Conservation (phyloP, 805 yeast genomes). For the Zygoascus biomembranicola region DNA sequence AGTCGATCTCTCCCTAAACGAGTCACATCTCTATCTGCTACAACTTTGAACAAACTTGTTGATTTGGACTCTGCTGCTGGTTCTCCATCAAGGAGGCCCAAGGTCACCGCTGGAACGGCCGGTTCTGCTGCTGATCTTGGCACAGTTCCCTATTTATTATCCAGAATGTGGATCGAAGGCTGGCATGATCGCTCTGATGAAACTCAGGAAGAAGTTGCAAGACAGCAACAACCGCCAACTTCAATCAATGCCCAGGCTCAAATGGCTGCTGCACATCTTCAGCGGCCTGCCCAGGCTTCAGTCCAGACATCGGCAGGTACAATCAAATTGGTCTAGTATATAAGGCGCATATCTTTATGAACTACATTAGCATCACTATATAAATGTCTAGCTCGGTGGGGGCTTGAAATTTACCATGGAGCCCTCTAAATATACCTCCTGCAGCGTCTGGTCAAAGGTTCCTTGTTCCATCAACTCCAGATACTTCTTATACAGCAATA, state of each 20-base stretch:
- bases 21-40: constrained; percentile 15
- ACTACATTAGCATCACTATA: not conserved
- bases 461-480: constrained; percentile 51
- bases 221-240: not conserved
- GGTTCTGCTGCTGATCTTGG: constrained; percentile 9
- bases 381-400: constrained; percentile 14
- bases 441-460: constrained; percentile 51
- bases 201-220: not conserved
- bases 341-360: not conserved
- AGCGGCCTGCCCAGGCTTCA: not conserved
- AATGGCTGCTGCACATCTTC: constrained; percentile 12
- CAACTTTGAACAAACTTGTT: constrained; percentile 5
- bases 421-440: constrained; percentile 50
- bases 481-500: constrained; percentile 66
- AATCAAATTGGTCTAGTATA: not conserved
- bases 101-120: not conserved
- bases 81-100: not conserved
- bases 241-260: constrained; percentile 14
- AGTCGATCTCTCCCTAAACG: constrained; percentile 13
- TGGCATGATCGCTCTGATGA: constrained; percentile 15
- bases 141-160: constrained; percentile 11
- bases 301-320: not conserved
- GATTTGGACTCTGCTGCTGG: not conserved
- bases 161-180: constrained; percentile 20
- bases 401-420: constrained; percentile 29